These are phyloP conservation scores for Cyberlindnera galapagoensis DNA, from an alignment of 805 yeast species.

Conservation along the genomic window DNA sequence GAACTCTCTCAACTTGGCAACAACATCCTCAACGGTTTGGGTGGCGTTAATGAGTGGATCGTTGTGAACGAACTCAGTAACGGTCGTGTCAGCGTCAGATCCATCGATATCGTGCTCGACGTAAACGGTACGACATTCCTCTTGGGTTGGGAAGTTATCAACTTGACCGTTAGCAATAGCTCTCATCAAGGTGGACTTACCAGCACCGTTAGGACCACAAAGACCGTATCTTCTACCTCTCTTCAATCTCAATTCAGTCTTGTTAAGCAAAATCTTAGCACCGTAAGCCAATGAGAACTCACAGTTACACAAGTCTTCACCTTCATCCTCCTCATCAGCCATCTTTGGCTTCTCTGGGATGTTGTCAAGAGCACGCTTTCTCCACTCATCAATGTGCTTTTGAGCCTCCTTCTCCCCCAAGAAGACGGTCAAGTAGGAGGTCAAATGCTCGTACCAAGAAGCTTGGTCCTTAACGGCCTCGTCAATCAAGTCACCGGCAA, in stretches of 20 bases:
- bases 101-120: slow-evolving; percentile 99
- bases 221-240: slow-evolving; percentile 99
- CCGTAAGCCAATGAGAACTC: slow-evolving; percentile 99
- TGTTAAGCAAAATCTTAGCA: slow-evolving; percentile 99
- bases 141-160: slow-evolving; percentile 99
- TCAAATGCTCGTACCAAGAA: slow-evolving; percentile 82
- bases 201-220: slow-evolving; percentile 99
- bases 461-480: slow-evolving; percentile 92
- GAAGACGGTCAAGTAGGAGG: slow-evolving; percentile 95
- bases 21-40: slow-evolving; percentile 64
- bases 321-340: slow-evolving; percentile 97
- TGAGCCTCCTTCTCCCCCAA: slow-evolving; percentile 89
- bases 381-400: slow-evolving; percentile 86
- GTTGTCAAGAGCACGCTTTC: slow-evolving; percentile 96
- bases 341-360: slow-evolving; percentile 93
- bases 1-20: slow-evolving; percentile 78
- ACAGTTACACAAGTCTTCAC: slow-evolving; percentile 99
- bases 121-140: slow-evolving; percentile 97
- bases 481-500: slow-evolving; percentile 98
- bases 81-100: slow-evolving; percentile 93
- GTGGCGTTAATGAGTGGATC: slow-evolving; percentile 58
- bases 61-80: slow-evolving; percentile 84
- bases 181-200: slow-evolving; percentile 98
- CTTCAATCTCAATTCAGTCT: slow-evolving; percentile 97
- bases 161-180: slow-evolving; percentile 97